phyloP scores from a whole-genome alignment of 805 yeast species.

The Sugiyamaella smithiae region DNA sequence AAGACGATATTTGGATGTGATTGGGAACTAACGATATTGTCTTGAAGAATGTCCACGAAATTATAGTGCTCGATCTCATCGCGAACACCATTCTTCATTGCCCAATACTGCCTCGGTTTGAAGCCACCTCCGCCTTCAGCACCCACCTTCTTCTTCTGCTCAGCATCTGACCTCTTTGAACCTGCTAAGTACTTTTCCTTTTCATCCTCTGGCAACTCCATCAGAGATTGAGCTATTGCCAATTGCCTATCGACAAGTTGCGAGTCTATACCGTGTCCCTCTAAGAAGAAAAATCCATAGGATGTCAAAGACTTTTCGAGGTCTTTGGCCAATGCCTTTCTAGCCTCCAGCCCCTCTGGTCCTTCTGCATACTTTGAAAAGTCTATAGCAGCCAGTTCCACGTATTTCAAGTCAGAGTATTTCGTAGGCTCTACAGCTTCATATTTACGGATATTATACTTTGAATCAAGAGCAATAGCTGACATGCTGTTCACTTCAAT shows the following conservation, averaged over 20 bases:
- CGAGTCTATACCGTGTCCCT: conserved; percentile 41
- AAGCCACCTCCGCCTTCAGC: conserved; percentile 49
- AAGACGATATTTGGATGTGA: conserved; percentile 42
- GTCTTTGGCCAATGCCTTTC: conserved; percentile 37
- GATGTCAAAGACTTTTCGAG: conserved; percentile 42
- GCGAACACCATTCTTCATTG: conserved; percentile 41
- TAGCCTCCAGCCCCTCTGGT: conserved; percentile 32
- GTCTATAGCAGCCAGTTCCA: conserved; percentile 39
- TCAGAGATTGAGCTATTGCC: conserved; percentile 42
- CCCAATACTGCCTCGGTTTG: conserved; percentile 51
- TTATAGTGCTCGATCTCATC: conserved; percentile 48
- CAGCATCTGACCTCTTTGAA: conserved; percentile 34
- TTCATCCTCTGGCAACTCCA: conserved; percentile 41
- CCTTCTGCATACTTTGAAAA: conserved; percentile 39
- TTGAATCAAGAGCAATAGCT: conserved; percentile 21
- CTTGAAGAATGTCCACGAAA: conserved; percentile 41
- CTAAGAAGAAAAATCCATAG: conserved; percentile 45
- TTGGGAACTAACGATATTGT: conserved; percentile 31
- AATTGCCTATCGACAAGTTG: conserved; percentile 38
- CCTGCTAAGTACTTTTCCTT: conserved; percentile 43
- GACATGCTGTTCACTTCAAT: not conserved
- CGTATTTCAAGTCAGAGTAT: conserved; percentile 23
- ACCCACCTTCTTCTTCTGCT: conserved; percentile 36
- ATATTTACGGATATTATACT: conserved; percentile 37
- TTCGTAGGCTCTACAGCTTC: conserved; percentile 29